Evolutionary conservation across 2,329 filamentous ascomycete species (phyloP).

Genomic region (Aspergillus pseudoviridinutans): DNA sequence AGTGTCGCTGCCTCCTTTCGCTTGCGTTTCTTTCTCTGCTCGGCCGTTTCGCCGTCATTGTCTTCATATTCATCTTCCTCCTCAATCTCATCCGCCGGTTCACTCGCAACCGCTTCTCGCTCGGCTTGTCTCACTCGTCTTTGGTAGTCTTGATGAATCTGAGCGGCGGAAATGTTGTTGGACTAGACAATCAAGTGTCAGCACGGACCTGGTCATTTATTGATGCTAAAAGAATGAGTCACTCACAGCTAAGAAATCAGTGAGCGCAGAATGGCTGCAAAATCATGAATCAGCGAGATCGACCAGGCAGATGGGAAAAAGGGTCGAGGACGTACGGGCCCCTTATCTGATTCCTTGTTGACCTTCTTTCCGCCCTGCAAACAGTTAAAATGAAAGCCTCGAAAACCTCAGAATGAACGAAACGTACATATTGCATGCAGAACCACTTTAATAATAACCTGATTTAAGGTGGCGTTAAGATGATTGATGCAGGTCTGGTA

Average conservation of each 20-base stretch:
- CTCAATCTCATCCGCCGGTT: slow-evolving; percentile 24
- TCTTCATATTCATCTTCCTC: slow-evolving; percentile 32
- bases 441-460: not conserved
- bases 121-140: slow-evolving; percentile 50
- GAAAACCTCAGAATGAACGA: not conserved
- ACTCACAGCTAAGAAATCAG: slow-evolving; percentile 62
- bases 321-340: slow-evolving; percentile 43
- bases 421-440: slow-evolving; percentile 13
- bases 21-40: slow-evolving; percentile 54
- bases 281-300: slow-evolving; percentile 12
- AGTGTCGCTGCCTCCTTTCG: slow-evolving; percentile 47
- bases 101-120: slow-evolving; percentile 29
- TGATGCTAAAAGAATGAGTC: not conserved
- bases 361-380: slow-evolving; percentile 27
- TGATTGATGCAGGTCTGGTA: slow-evolving; percentile 3
- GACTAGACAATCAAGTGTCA: slow-evolving; percentile 36
- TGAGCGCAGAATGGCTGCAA: slow-evolving; percentile 59
- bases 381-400: slow-evolving; percentile 3
- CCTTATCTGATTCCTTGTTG: slow-evolving; percentile 31
- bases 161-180: slow-evolving; percentile 63
- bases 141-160: slow-evolving; percentile 59
- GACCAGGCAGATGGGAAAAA: not conserved
- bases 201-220: not conserved
- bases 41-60: slow-evolving; percentile 38
- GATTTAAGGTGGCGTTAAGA: not conserved